Base-by-base conservation (phyloP, 2,329 filamentous ascomycete species). In the Cladosporium sp. region DNA sequence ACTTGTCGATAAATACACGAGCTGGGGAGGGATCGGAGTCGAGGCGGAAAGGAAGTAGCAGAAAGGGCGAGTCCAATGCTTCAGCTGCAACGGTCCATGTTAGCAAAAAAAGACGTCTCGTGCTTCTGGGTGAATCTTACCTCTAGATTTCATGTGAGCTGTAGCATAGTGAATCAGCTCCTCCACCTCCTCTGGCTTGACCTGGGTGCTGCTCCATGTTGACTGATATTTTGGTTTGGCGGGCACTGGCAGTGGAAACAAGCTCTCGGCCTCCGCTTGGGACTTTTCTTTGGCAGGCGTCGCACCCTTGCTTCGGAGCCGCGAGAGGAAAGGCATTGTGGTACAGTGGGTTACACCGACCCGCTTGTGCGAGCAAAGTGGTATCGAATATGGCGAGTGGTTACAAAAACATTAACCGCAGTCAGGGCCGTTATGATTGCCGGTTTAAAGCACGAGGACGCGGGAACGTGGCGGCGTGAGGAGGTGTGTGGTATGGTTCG, bases 21-120 rank as follows among this genome's bases (percentile, higher is more conserved):
- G 95, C 92, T 55, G 90, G 90, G 74, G 90, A 94, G 43, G 93
- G 88, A 72, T 99, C 92, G 63, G 92, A 94, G 28, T 90, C 91
- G 20, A 93, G 94, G 67, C 94, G 88, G 76, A 97, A 99, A 12
- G 94, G 94, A 3, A 99, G 83, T 8, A 99, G 86, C 28, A 97
- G 83, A 74, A 99, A 97, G 1, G 94, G 94, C 61, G 88, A 87
- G 72, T 97, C 88, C 69, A 97, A 87, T 65, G 88, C 92, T 96
- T 74, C 65, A 55, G 61, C 72, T 70, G 30, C 8, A 17, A 14
- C 15, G 8, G n/a, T 47, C 30, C 43, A 11, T 47, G 22, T 47
- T 47, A 47, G 22, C 25, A n/a, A 11, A n/a, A 11, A n/a, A 30
- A 5, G n/a, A 19, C 15, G 1, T 30, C 39, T 17, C 43, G 7